Evolutionary conservation across 768 basidiomycete genomes (phyloP).

Genomic region (Trametes elegans): DNA sequence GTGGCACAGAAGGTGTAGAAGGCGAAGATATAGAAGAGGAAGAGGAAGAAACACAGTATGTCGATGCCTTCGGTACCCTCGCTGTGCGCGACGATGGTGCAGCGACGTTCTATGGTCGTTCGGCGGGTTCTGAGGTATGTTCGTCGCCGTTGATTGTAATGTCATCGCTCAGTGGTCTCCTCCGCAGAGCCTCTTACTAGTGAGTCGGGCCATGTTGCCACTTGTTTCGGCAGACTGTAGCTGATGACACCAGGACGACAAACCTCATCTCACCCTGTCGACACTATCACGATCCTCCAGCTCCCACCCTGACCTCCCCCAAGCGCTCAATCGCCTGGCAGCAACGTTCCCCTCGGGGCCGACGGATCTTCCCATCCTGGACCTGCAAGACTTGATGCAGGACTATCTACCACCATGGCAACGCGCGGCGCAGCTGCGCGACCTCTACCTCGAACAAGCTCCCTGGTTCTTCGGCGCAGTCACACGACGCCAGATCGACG

Average conservation of each 20-base stretch:
- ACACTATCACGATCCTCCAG: neutral
- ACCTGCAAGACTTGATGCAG: slow-evolving; percentile 45
- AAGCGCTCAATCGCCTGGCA: slow-evolving; percentile 27
- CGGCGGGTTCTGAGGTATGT: slow-evolving; percentile 72
- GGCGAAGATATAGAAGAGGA: slow-evolving; percentile 25
- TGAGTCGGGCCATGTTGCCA: slow-evolving; percentile 16
- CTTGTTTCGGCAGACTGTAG: neutral
- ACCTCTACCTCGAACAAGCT: slow-evolving; percentile 75
- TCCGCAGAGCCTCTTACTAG: slow-evolving; percentile 25
- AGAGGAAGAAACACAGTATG: slow-evolving; percentile 30
- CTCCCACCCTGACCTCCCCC: slow-evolving; percentile 11
- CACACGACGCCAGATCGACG: slow-evolving; percentile 58
- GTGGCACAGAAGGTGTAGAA: slow-evolving; percentile 16
- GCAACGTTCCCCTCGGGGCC: slow-evolving; percentile 51
- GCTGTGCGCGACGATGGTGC: slow-evolving; percentile 66
- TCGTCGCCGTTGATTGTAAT: neutral
- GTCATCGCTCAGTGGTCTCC: neutral
- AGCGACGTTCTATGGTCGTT: slow-evolving; percentile 71
- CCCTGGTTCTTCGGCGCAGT: slow-evolving; percentile 81
- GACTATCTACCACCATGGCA: slow-evolving; percentile 56
- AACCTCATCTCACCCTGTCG: neutral
- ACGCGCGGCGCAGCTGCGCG: slow-evolving; percentile 55
- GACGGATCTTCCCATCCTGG: slow-evolving; percentile 33
- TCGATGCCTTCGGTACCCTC: slow-evolving; percentile 53
- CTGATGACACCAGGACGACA: slow-evolving; percentile 21